These are phyloP conservation scores for Stephanodiscus triporus DNA, from an alignment of 108 stramenopile species.

Conservation along the genomic window DNA sequence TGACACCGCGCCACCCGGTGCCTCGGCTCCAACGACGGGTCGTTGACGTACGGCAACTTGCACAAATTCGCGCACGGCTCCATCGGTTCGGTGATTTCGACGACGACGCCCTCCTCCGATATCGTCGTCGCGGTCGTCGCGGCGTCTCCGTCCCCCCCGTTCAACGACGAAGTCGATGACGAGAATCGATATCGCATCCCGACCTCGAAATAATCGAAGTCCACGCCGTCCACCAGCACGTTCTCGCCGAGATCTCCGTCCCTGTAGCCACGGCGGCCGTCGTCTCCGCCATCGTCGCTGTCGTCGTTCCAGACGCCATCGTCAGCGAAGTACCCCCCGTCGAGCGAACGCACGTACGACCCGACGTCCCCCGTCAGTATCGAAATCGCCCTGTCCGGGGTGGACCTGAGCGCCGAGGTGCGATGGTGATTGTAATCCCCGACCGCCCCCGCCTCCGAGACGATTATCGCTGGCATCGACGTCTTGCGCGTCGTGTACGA, in stretches of 20 bases:
- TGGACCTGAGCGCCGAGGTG: constrained; percentile 52
- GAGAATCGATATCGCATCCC: constrained; percentile 52
- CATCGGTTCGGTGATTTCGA: constrained; percentile 67
- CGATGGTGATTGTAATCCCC: constrained; percentile 73
- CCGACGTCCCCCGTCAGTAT: constrained; percentile 58
- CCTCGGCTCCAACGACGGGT: constrained; percentile 24
- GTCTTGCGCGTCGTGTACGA: constrained; percentile 62
- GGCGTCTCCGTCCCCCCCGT: background rate
- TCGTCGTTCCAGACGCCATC: constrained; percentile 16
- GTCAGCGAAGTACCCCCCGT: constrained; percentile 19
- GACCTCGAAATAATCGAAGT: constrained; percentile 49
- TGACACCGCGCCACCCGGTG: constrained; percentile 56
- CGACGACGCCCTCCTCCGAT: constrained; percentile 26
- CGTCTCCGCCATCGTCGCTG: background rate
- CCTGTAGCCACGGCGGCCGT: no score
- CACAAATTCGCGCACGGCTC: constrained; percentile 67
- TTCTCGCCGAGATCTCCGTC: constrained; percentile 72
- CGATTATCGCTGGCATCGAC: constrained; percentile 16
- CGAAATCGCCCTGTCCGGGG: constrained; percentile 60
- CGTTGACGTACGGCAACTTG: constrained; percentile 61
- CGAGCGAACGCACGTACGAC: constrained; percentile 26
- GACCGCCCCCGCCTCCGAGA: constrained; percentile 37
- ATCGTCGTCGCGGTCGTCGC: background rate
- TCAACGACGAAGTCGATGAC: no score
- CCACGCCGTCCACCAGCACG: constrained; percentile 53